Percentiles rank a stretch among this genome's conserved stretches.
Conservation (phyloP, 305 asterid genomes). For the Fraxinus albicans region DNA sequence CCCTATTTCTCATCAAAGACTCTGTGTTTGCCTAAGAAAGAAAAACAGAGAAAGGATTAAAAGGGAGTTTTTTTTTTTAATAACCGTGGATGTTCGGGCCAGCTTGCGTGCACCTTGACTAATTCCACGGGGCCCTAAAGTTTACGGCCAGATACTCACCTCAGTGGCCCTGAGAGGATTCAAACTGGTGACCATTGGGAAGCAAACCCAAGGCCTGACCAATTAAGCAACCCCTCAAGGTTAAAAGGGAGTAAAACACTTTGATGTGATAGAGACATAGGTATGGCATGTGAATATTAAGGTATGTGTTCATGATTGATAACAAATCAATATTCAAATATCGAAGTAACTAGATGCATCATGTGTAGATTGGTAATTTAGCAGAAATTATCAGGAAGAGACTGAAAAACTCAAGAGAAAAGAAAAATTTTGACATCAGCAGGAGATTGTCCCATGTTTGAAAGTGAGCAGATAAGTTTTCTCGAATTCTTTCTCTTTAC, state of each 20-base stretch:
- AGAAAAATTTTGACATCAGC: conserved; percentile 17
- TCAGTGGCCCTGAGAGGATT: too few species aligned
- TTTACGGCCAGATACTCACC: too few species aligned
- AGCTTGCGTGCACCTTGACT: too few species aligned
- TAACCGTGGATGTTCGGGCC: too few species aligned
- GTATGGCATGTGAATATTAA: background rate
- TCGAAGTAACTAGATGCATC: conserved; percentile 11
- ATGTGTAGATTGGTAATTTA: conserved; percentile 1
- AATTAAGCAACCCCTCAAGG: too few species aligned
- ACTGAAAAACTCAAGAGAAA: conserved; percentile 8
- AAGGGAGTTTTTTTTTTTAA: background rate
- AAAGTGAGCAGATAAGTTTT: conserved; percentile 9
- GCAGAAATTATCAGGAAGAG: conserved; percentile 12
- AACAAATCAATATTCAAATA: conserved; percentile 16
- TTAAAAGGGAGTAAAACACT: background rate
- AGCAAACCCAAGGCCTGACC: too few species aligned
- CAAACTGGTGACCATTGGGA: too few species aligned
- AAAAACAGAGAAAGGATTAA: conserved; percentile 1
- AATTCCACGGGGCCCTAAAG: too few species aligned
- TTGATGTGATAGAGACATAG: background rate
- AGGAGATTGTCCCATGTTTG: conserved; percentile 3
- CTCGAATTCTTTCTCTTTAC: background rate
- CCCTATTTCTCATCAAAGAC: conserved; percentile 88
- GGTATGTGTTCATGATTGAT: background rate
- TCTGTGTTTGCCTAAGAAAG: conserved; percentile 78